Evolutionary conservation across 306 rosid genomes (phyloP).

Genomic region (Mimosa pudica): DNA sequence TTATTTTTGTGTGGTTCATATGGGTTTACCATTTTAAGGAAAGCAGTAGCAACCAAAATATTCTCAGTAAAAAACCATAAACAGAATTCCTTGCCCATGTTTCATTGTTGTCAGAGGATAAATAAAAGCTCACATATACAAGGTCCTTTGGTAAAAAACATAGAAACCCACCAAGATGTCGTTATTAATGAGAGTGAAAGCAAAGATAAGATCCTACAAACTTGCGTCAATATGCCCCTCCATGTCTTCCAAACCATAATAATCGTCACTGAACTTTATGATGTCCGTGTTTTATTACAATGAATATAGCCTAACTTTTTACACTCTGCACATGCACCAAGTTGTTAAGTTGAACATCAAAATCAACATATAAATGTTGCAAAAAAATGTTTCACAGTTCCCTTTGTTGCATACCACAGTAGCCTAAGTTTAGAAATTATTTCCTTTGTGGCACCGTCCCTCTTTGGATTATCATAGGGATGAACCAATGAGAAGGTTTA

Average conservation of each 20-base stretch:
- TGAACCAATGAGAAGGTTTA: not conserved
- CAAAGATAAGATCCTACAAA: slow-evolving; percentile 14
- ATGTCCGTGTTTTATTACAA: slow-evolving; percentile 19
- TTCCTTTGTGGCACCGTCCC: not conserved
- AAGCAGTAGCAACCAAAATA: not conserved
- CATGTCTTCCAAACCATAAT: slow-evolving; percentile 2
- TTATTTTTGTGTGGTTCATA: not conserved
- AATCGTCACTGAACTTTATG: slow-evolving; percentile 28
- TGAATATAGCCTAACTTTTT: slow-evolving; percentile 18
- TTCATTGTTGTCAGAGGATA: not conserved
- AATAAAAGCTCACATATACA: not conserved
- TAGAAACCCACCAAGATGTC: slow-evolving; percentile 19
- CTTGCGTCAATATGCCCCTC: slow-evolving; percentile 18
- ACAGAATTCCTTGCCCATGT: slow-evolving; percentile 14
- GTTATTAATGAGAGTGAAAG: slow-evolving; percentile 18
- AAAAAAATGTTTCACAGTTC: slow-evolving; percentile 5
- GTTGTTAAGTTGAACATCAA: slow-evolving; percentile 1
- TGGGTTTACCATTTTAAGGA: not conserved
- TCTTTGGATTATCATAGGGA: not conserved
- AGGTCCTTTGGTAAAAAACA: slow-evolving; percentile 7
- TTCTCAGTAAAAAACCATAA: not conserved
- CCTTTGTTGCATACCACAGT: slow-evolving; percentile 6
- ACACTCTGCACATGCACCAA: slow-evolving; percentile 21
- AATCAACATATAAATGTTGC: not conserved
- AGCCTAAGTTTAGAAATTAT: not conserved